These are phyloP conservation scores for Prunus armeniaca DNA, from an alignment of 306 rosid species.

Conservation along the genomic window DNA sequence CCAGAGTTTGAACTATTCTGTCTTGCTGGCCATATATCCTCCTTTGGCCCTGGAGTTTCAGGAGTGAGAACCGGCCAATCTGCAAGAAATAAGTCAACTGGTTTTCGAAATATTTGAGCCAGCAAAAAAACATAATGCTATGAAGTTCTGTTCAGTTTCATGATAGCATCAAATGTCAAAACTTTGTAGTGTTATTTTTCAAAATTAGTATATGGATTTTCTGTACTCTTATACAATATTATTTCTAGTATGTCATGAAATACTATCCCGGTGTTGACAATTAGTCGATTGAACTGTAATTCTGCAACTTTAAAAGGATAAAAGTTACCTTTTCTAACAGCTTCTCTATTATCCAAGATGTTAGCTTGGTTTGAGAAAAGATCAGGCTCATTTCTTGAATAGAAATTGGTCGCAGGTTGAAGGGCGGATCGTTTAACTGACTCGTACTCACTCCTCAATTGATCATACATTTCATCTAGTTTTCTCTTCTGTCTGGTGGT, in stretches of 20 bases:
- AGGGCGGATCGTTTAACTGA: constrained; percentile 74
- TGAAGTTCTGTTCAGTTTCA: constrained; percentile 9
- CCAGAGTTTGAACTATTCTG: constrained; percentile 88
- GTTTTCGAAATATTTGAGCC: constrained; percentile 65
- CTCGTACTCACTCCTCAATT: constrained; percentile 77
- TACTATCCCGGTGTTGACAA: constrained; percentile 6
- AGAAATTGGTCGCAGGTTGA: constrained; percentile 80
- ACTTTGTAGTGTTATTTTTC: not conserved
- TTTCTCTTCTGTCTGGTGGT: constrained; percentile 97
- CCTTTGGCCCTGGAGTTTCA: constrained; percentile 98
- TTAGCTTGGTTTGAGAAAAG: constrained; percentile 68
- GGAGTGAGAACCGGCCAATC: constrained; percentile 75
- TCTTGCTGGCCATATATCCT: constrained; percentile 86
- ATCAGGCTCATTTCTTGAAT: constrained; percentile 83
- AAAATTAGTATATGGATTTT: not conserved
- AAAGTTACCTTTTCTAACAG: constrained; percentile 69
- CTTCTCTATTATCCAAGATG: constrained; percentile 73
- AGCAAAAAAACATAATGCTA: not conserved
- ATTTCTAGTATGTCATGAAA: not conserved
- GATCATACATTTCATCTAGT: constrained; percentile 99
- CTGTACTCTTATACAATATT: not conserved
- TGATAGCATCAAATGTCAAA: not conserved
- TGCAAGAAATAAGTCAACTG: constrained; percentile 87
- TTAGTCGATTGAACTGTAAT: not conserved
- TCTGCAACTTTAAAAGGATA: constrained; percentile 17